Evolutionary conservation across 345 rosid genomes (phyloP), one percentile per base, ranked within the genome.

Genomic region (Streptanthus diversifolius): DNA sequence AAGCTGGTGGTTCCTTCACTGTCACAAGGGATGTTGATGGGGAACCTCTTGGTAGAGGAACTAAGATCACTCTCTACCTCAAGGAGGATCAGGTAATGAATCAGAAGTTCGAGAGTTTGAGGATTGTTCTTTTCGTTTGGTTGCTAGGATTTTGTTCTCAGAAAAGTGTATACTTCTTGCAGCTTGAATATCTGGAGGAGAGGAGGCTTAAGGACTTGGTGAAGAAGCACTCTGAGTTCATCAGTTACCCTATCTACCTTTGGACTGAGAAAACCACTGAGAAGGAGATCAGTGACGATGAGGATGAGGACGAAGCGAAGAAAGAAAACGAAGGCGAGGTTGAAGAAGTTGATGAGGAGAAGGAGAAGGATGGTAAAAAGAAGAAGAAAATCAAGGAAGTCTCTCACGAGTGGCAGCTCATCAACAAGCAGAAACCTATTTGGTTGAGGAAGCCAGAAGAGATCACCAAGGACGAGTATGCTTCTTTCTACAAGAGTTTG

Each of bases 391-490:
- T 92, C 41, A 92, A 88, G 81, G 98, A 92, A 58, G 90, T 92
- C 5, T 88, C 98, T 3, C 85, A 92, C 14, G 96, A 92, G 67
- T 92, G 98, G 98, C 78, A 90, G 49, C 85, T 83, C 19, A 81
- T 92, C 59, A 92, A 92, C 90, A 92, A 88, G 77, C 96, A 92
- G 80, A 92, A 92, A 48, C 98, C 96, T 0, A 88, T 92, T 66
- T 92, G 96, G 98, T 62, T 92, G 81, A 87, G 92, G n/a, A 92
- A 90, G 72, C 98, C 95, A 0, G 95, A 90, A 43, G 98, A 92
- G 76, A 92, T 92, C 51, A 86, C 83, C 37, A 88, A 90, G 71
- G 98, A 92, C 8, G 98, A 92, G 61, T 92, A 92, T 9, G 96
- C 91, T 12, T 39, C 98, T 13, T 90, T 90, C 81, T 92, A 92